Base-by-base conservation (phyloP, 139 green algal species). In the Diplosphaera chodatii region DNA sequence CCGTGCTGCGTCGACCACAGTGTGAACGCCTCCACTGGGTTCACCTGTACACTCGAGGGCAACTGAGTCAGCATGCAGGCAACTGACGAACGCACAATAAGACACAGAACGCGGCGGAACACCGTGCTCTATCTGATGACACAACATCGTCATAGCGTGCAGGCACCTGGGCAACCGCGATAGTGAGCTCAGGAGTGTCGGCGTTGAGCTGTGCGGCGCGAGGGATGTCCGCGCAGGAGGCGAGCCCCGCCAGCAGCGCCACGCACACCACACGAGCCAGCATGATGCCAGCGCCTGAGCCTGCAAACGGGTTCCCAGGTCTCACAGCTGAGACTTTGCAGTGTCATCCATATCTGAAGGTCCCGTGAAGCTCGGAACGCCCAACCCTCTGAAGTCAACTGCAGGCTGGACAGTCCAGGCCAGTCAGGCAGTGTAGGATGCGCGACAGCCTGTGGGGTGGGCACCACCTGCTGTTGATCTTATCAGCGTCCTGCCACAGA, bases 1-100 rank as follows among this genome's bases (percentile, higher is more conserved):
- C 30, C 40, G 32, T 78, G 67, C 1, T 31, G 5, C 13, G 55
- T 22, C 41, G 76, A 33, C 68, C 66, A 84, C 22, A 55, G n/a
- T 18, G 65, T 41, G 27, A 84, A 84, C 6, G 71, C 78, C 48
- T 55, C 62, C 6, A 32, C 18, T 1, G 72, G 79, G 37, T 84
- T 68, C 2, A 70, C 72, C 82, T 87, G 79, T 48, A 67, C 1
- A 25, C 40, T 5, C 22, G 16, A 23, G n/a, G n/a, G n/a, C 16
- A 59, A 59, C 16, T 25, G 3, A 59, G 16, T 25, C 25, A 18
- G 13, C 13, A 4, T 3, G 13, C 4, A 59, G 4, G 25, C 48
- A 59, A 4, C 16, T 59, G 48, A 23, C 22, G 18, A 21, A n/a
- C 16, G 18, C 18, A 59, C 37, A 13, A 48, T 48, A 27, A 25